These are phyloP conservation scores for Pseudogymnoascus pannorum DNA, from an alignment of 2,329 filamentous ascomycete species.

Conservation along the genomic window DNA sequence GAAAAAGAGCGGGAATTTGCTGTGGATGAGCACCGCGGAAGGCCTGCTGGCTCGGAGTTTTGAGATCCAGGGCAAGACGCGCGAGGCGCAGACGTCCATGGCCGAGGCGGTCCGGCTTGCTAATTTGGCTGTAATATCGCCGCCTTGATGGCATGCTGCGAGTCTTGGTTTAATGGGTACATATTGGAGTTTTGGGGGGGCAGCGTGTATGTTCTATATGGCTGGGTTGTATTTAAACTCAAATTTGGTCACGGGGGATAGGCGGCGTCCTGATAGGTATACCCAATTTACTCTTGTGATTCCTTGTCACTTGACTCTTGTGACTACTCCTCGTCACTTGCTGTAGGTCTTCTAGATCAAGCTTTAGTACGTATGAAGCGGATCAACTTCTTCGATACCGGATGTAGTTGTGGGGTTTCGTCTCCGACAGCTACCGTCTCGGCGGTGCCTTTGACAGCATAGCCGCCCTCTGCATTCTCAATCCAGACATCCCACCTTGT, in stretches of 20 bases:
- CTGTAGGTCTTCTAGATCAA: background rate
- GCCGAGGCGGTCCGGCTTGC: slow-evolving; percentile 34
- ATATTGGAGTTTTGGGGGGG: slow-evolving; percentile 9
- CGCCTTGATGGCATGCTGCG: slow-evolving; percentile 1
- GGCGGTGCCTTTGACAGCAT: slow-evolving; percentile 55
- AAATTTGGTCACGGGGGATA: background rate
- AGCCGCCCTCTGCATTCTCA: slow-evolving; percentile 51
- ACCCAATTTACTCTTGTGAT: background rate
- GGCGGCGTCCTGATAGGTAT: background rate
- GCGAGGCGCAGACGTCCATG: slow-evolving; percentile 40
- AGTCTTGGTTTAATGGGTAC: slow-evolving; percentile 10
- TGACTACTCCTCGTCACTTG: too few species aligned
- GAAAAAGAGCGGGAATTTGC: slow-evolving; percentile 58
- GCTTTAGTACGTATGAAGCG: background rate
- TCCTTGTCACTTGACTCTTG: too few species aligned
- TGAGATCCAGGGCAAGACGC: slow-evolving; percentile 60
- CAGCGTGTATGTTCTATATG: background rate
- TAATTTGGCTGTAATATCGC: slow-evolving; percentile 16
- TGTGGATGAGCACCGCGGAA: slow-evolving; percentile 76
- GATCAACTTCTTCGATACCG: background rate
- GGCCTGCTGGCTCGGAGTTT: slow-evolving; percentile 70
- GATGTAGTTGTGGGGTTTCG: background rate
- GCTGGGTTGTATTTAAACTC: slow-evolving; percentile 1
- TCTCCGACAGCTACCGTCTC: background rate
- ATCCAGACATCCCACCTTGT: slow-evolving; percentile 57